phyloP scores from a whole-genome alignment of 352 stramenopile genomes.

The Elongisporangium anandrum region DNA sequence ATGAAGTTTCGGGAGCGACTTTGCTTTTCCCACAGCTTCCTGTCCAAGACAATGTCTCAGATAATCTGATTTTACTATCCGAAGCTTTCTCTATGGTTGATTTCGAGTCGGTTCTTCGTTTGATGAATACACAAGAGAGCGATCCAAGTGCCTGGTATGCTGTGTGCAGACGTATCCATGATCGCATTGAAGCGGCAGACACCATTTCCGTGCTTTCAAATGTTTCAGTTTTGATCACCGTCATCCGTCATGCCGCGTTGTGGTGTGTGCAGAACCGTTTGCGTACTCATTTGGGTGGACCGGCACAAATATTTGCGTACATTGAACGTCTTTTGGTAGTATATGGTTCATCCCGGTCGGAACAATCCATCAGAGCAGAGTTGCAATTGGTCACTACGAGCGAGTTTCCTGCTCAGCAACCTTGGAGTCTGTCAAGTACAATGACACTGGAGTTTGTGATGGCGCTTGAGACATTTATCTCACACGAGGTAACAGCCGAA shows the following conservation, averaged over 20 bases:
- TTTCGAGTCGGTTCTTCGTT: conserved; percentile 40
- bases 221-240: conserved; percentile 12
- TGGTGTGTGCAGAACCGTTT: conserved; percentile 76
- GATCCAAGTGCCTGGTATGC: conserved; percentile 29
- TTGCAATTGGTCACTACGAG: background rate
- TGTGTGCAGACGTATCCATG: conserved; percentile 13
- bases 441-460: conserved; percentile 54
- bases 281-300: conserved; percentile 69
- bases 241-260: conserved; percentile 32
- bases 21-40: conserved; percentile 9
- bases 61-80: background rate
- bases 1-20: conserved; percentile 8
- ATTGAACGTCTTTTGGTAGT: conserved; percentile 64
- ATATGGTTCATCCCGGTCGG: conserved; percentile 3
- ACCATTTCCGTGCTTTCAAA: conserved; percentile 22
- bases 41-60: background rate
- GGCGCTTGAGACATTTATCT: conserved; percentile 44
- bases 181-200: conserved; percentile 9
- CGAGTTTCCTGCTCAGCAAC: background rate
- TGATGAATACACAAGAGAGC: conserved; percentile 23
- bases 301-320: conserved; percentile 68
- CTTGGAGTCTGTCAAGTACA: conserved; percentile 19
- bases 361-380: background rate
- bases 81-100: conserved; percentile 25
- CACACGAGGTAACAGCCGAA: conserved; percentile 16